Percentiles rank a stretch among this genome's conserved stretches.
These are phyloP conservation scores for Dictyostelium discoideum DNA, from an alignment of 78 protist genomes.

Conservation along the genomic window dicty_2.7 NC_007091.3:2882001-2882500, in stretches of 20 bases:
- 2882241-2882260: constrained; percentile 91
- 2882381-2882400: constrained; percentile 96
- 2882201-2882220: constrained; percentile 90
- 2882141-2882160: constrained; percentile 70
- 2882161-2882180: constrained; percentile 87
- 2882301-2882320: constrained; percentile 91
- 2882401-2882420: constrained; percentile 95
- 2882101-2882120: constrained; percentile 92
- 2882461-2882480: too few species aligned
- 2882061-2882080: too few species aligned
- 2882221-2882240: constrained; percentile 95
- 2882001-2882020: too few species aligned
- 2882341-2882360: constrained; percentile 99
- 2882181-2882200: constrained; percentile 95
- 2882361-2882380: constrained; percentile 95
- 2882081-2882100: too few species aligned
- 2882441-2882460: constrained; percentile 89
- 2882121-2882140: constrained; percentile 89
- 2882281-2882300: constrained; percentile 89
- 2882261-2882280: constrained; percentile 83
- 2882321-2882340: constrained; percentile 96
- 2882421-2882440: constrained; percentile 92
- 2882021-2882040: too few species aligned
- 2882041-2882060: too few species aligned
- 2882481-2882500: too few species aligned